phyloP scores from a whole-genome alignment of 495 filamentous ascomycete genomes.

The Corynascus novoguineensis region DNA sequence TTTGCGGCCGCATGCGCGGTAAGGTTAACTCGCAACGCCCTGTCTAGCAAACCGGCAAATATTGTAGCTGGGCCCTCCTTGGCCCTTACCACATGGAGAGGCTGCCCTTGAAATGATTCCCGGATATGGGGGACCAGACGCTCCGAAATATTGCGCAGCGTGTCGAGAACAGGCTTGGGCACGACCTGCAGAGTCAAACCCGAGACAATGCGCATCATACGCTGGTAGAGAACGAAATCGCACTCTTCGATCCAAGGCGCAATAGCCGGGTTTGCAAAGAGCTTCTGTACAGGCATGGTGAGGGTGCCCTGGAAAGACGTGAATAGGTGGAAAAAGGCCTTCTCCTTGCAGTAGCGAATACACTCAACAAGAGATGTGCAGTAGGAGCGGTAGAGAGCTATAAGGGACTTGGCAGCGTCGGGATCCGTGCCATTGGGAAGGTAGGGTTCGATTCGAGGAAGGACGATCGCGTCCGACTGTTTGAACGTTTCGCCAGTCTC shows the following conservation, averaged over 20 bases:
- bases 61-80: constrained; percentile 83
- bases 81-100: constrained; percentile 74
- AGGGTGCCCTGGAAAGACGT: constrained; percentile 91
- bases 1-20: constrained; percentile 80
- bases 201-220: constrained; percentile 87
- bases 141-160: constrained; percentile 78
- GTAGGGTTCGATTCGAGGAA: constrained; percentile 74
- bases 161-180: constrained; percentile 73
- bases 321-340: constrained; percentile 92
- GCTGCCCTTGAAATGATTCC: constrained; percentile 72
- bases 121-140: constrained; percentile 70
- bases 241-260: constrained; percentile 92
- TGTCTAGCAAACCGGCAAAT: constrained; percentile 77
- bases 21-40: constrained; percentile 83
- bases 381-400: constrained; percentile 84
- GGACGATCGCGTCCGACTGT: constrained; percentile 59
- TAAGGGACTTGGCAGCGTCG: constrained; percentile 74
- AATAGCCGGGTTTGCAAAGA: constrained; percentile 73
- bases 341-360: constrained; percentile 90
- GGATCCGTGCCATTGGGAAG: constrained; percentile 70
- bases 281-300: constrained; percentile 94
- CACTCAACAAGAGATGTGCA: constrained; percentile 92
- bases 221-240: constrained; percentile 90
- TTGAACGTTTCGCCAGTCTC: constrained; percentile 46
- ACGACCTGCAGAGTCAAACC: constrained; percentile 82